Evolutionary conservation across 1,139 yeast species (phyloP).

Genomic region (Yamadazyma taylorii): DNA sequence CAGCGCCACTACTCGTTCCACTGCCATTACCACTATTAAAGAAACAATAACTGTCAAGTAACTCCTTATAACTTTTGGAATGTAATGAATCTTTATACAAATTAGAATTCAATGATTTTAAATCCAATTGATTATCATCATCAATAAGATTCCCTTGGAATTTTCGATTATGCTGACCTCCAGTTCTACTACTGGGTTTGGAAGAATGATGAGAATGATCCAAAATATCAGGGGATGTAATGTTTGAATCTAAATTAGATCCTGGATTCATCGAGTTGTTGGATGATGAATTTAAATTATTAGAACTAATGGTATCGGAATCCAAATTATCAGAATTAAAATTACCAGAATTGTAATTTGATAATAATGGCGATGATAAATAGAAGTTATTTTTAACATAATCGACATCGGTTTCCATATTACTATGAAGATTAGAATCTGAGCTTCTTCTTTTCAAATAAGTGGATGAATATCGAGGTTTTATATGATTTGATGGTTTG

Average conservation of each 20-base stretch:
- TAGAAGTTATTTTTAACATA: constrained; percentile 38
- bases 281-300: constrained; percentile 4
- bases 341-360: constrained; percentile 17
- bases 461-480: constrained; percentile 42
- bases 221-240: constrained; percentile 9
- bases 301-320: constrained; percentile 6
- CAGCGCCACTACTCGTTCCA: constrained; percentile 1
- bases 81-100: constrained; percentile 30
- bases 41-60: constrained; percentile 74
- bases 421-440: constrained; percentile 26
- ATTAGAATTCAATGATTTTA: constrained; percentile 10
- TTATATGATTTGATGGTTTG: constrained; percentile 7
- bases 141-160: constrained; percentile 7
- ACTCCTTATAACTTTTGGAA: constrained; percentile 64
- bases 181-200: constrained; percentile 1
- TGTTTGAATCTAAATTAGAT: neutral
- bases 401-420: constrained; percentile 26
- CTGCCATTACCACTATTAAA: constrained; percentile 22
- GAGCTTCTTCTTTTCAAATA: constrained; percentile 38
- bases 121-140: constrained; percentile 7
- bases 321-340: constrained; percentile 7
- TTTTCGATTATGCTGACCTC: no score
- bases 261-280: neutral
- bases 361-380: constrained; percentile 40
- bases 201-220: constrained; percentile 1